Percentiles rank a stretch among this genome's conserved stretches.
These are phyloP conservation scores for Tieghemostelium lacteum DNA, from an alignment of 78 protist species.

Conservation along the genomic window DNA sequence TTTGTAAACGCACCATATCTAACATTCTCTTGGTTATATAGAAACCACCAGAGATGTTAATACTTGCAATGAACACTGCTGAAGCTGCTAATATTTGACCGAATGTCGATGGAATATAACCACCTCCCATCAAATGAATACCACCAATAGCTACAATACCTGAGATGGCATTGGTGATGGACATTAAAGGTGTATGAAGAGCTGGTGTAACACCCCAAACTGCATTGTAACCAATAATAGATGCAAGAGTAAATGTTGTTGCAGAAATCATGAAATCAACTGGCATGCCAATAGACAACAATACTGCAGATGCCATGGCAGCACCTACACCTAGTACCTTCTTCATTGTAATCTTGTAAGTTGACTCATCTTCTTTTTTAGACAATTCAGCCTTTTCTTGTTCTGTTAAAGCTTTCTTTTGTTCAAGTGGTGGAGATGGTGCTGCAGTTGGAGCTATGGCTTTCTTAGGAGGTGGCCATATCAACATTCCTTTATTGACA, in stretches of 20 bases:
- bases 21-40: slow-evolving; percentile 97
- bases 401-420: not conserved
- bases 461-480: slow-evolving; percentile 74
- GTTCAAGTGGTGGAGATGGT: too few species aligned
- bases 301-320: slow-evolving; percentile 19
- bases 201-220: slow-evolving; percentile 98
- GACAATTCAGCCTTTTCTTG: not conserved
- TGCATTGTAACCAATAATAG: slow-evolving; percentile 90
- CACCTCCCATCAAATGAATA: slow-evolving; percentile 84
- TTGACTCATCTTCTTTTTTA: slow-evolving; percentile 1
- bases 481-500: slow-evolving; percentile 27
- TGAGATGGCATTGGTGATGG: slow-evolving; percentile 98
- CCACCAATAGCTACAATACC: slow-evolving; percentile 98
- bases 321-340: slow-evolving; percentile 19
- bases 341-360: slow-evolving; percentile 13
- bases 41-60: slow-evolving; percentile 98
- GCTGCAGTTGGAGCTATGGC: slow-evolving; percentile 1
- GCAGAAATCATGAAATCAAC: slow-evolving; percentile 41
- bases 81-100: slow-evolving; percentile 79
- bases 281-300: slow-evolving; percentile 29
- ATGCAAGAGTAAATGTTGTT: slow-evolving; percentile 91
- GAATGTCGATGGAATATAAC: slow-evolving; percentile 42
- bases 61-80: slow-evolving; percentile 89
- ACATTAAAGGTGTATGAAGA: slow-evolving; percentile 98
- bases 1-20: slow-evolving; percentile 91